Evolutionary conservation across 73 alveolate genomes (phyloP), one percentile per base, ranked within the genome.

Genomic region (Tetrahymena thermophila): DNA sequence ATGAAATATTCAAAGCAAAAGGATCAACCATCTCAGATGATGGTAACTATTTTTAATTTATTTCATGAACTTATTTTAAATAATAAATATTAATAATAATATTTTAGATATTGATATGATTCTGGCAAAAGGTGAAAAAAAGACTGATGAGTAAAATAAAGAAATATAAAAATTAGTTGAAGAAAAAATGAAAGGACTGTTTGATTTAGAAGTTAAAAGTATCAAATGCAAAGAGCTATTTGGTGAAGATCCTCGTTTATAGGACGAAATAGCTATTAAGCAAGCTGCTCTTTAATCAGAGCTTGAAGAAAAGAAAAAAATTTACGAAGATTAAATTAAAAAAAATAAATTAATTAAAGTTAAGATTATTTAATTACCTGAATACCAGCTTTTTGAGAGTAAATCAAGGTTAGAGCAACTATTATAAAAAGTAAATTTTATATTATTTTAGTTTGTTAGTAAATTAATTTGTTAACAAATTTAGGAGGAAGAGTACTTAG

Each of bases 401-500:
- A 37, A 98, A 97, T 71, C 84, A 94, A 94, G 97, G 98, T 93
- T 98, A 96, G 94, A 96, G 98, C 94, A 97, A 97, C 83, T 94
- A 96, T 17, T 98, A 98, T 84, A 98, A 98, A 94, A 98, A 98
- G 94, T 97, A 98, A 94, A 95, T 99, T 43, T 98, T 99, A 99
- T 97, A 97, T 95, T 97, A 98, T 15, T 85, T 94, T 5, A 9
- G 15, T 40, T 40, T 40, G n/a, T n/a, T n/a, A 98, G 97, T 31
- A 99, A 99, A 17, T 99, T 99, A 43, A 98, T 98, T 94, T 97
- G 94, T 43, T 99, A 97, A 85, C 98, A 98, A 96, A 98, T 98
- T 97, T 96, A 94, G 99, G 98, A 94, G 95, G 94, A 37, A 96
- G 95, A 28, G 97, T 98, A 94, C 94, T 98, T 19, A 99, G 98